Evolutionary conservation across 352 stramenopile genomes (phyloP).

Genomic region (Elongisporangium undulatum): DNA sequence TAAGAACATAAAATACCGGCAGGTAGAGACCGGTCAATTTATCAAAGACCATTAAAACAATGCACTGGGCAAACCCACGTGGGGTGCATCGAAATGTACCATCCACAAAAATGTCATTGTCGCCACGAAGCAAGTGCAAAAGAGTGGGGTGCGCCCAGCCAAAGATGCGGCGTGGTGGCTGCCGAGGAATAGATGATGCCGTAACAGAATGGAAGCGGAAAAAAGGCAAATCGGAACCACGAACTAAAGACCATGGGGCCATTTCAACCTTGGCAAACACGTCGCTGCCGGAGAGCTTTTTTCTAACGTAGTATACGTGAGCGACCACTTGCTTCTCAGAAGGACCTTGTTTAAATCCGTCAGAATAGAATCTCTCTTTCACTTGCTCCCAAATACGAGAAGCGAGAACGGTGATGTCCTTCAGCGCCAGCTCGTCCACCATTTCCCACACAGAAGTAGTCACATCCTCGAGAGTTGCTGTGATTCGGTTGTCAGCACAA

Average conservation of each 20-base stretch:
- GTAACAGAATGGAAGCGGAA: not conserved
- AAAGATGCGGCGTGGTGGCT: conserved; percentile 7
- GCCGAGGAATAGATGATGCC: not conserved
- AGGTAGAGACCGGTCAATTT: conserved; percentile 3
- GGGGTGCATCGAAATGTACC: conserved; percentile 15
- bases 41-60: conserved; percentile 14
- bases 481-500: not conserved
- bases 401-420: not conserved
- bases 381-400: not conserved
- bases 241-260: not conserved
- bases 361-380: not conserved
- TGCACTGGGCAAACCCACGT: conserved; percentile 10
- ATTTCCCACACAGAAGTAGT: not conserved
- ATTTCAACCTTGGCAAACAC: not conserved
- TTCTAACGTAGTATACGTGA: not conserved
- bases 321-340: not conserved
- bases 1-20: conserved; percentile 5
- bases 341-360: not conserved
- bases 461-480: not conserved
- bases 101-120: conserved; percentile 18
- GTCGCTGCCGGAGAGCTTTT: not conserved
- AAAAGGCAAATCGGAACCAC: not conserved
- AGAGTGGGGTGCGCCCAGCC: conserved; percentile 15
- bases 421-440: not conserved
- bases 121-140: conserved; percentile 6